phyloP scores from a whole-genome alignment of 2,329 filamentous ascomycete species.

The Trichoderma breve region DNA sequence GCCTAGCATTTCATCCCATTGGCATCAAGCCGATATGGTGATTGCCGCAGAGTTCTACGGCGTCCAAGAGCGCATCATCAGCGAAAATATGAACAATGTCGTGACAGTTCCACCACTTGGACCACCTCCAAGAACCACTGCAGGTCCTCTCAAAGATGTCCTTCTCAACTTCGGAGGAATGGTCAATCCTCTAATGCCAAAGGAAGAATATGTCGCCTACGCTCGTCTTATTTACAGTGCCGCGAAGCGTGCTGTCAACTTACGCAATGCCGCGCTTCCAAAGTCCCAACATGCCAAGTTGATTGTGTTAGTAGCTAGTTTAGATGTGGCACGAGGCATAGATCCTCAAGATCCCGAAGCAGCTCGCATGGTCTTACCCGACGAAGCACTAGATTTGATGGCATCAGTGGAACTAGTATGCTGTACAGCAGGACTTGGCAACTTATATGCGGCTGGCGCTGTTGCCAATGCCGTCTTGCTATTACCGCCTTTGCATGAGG shows the following conservation, averaged over 20 bases:
- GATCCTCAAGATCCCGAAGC: not conserved
- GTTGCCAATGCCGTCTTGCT: not conserved
- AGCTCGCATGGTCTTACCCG: not conserved
- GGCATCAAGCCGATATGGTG: not conserved
- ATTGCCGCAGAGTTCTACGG: slow-evolving; percentile 12
- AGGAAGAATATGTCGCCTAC: slow-evolving; percentile 3
- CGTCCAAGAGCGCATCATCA: slow-evolving; percentile 1
- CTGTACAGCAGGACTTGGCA: slow-evolving; percentile 11
- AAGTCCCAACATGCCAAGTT: not conserved
- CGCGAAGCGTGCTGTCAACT: not conserved
- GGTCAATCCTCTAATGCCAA: slow-evolving; percentile 8
- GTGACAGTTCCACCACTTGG: slow-evolving; percentile 10
- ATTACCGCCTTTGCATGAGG: not conserved
- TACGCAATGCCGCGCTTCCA: slow-evolving; percentile 3
- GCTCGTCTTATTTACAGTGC: not conserved
- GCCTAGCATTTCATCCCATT: not conserved
- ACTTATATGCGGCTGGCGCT: not conserved
- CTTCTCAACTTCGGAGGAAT: slow-evolving; percentile 17
- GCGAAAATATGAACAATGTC: not conserved
- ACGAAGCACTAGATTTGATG: slow-evolving; percentile 3
- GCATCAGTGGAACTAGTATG: not conserved
- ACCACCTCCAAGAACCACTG: not conserved
- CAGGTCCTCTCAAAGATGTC: not conserved
- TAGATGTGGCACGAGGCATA: not conserved
- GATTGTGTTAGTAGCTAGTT: slow-evolving; percentile 1